Base-by-base conservation (phyloP, 768 basidiomycete species). In the Psilocybe subaeruginosa region DNA sequence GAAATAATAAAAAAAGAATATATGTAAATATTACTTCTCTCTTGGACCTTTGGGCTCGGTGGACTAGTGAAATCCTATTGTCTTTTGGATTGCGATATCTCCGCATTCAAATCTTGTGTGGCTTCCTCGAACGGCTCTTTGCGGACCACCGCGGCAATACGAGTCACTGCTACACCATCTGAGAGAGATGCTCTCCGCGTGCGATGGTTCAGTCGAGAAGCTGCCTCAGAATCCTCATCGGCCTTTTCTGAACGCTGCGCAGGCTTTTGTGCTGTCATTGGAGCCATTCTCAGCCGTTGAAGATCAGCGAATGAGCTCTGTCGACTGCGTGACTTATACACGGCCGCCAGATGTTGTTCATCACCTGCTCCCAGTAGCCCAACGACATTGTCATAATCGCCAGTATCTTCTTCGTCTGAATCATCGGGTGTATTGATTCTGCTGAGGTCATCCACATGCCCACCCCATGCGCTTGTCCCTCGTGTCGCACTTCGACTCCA, bases 371-470 rank as follows among this genome's bases (percentile, higher is more conserved):
- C 81, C 56, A 94, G 74, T 63, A 88, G 80, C 8, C 87, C 84
- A 51, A 94, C 82, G 50, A 95, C 91, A 74, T 96, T 86, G 72
- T 97, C 95, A 72, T 96, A 96, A 74, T 97, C 95, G 43, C 93
- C 94, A 51, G 85, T 84, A 54, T 93, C 93, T 69, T 95, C 93
- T 29, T 93, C 92, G 67, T 95, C 95, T 12, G 90, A 88, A 50
- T 85, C 87, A 53, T 90, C 88, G 0, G 92, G 92, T 7, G 90
- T 91, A 41, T 77, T 82, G 17, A 87, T 78, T 50, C 88, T 77
- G 76, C 85, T 91, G 70, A 72, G 78, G 69, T 88, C 87, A 52
- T 84, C 86, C 43, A 73, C 74, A 31, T 70, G 72, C 16, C 86
- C 91, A 33, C 85, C 85, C 94, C 93, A 95, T n/a, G 87, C 92